Conservation (phyloP, 2,329 filamentous ascomycete genomes). For the Diaporthe amygdali region DNA sequence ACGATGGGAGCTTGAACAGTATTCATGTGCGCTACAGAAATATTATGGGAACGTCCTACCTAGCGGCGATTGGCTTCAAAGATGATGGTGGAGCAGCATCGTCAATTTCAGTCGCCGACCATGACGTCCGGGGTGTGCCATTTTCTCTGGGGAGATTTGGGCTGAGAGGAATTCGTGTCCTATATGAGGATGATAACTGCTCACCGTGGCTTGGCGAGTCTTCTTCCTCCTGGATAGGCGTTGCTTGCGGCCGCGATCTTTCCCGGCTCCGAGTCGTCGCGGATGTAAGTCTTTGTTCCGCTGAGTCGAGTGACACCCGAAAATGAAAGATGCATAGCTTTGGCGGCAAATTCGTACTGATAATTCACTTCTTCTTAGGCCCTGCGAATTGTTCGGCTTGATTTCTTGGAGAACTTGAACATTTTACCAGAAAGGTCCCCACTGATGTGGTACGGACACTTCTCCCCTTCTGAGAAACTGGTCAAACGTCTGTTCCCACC, state of each 20-base stretch:
- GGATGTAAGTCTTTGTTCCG: not conserved
- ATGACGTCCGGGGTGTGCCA: not conserved
- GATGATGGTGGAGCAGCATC: not conserved
- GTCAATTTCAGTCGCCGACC: not conserved
- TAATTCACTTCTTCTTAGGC: not conserved
- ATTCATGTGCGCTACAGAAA: not conserved
- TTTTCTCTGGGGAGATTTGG: constrained; percentile 1
- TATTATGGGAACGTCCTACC: not conserved
- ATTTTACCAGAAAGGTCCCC: not conserved
- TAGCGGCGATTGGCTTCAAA: not conserved
- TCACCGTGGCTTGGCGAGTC: not conserved
- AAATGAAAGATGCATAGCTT: not conserved
- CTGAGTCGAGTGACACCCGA: not conserved
- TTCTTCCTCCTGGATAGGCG: not conserved
- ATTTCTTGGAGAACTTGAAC: not conserved
- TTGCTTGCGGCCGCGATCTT: not conserved
- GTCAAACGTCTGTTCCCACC: not conserved
- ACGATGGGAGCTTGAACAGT: not conserved
- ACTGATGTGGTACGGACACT: not conserved
- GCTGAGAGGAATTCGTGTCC: not conserved
- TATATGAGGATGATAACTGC: not conserved
- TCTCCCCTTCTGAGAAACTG: not conserved
- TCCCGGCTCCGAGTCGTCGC: not conserved
- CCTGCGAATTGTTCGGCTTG: not conserved
- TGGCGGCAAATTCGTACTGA: not conserved